Conservation (phyloP, 2,329 filamentous ascomycete species). For the Xenosphaeropsis pyriputrescens region DNA sequence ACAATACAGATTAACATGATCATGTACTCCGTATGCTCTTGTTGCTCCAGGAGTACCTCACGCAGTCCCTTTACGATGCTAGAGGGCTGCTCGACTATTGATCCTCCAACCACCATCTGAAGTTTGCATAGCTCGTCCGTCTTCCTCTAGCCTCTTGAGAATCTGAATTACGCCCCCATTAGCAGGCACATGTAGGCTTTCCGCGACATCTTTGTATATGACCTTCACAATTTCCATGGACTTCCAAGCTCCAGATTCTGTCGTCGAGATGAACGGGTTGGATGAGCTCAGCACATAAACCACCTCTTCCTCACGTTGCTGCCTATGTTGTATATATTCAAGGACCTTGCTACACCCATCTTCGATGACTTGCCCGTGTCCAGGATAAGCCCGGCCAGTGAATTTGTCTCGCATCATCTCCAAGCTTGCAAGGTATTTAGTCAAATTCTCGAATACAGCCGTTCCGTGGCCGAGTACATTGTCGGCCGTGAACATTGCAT, state of each 20-base stretch:
- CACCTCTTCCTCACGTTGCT: constrained; percentile 67
- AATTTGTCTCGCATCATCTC: constrained; percentile 54
- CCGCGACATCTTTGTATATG: constrained; percentile 70
- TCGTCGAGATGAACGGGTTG: constrained; percentile 15
- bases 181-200: constrained; percentile 62
- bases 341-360: constrained; percentile 56
- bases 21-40: no score
- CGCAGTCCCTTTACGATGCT: not conserved
- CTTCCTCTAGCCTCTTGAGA: constrained; percentile 59
- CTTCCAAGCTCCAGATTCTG: constrained; percentile 35
- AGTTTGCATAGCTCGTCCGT: constrained; percentile 45
- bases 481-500: constrained; percentile 79
- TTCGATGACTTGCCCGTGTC: constrained; percentile 68
- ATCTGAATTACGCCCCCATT: constrained; percentile 66
- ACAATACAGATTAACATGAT: no score
- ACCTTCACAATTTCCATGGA: constrained; percentile 74
- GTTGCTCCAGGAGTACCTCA: no score
- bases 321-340: constrained; percentile 75
- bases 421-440: constrained; percentile 53
- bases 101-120: constrained; percentile 27
- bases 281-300: constrained; percentile 41
- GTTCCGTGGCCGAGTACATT: constrained; percentile 82
- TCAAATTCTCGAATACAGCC: constrained; percentile 68
- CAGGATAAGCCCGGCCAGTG: constrained; percentile 63
- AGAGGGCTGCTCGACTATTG: constrained; percentile 27